Evolutionary conservation across 2,329 filamentous ascomycete species (phyloP).

Genomic region (Trichoderma pleuroti): DNA sequence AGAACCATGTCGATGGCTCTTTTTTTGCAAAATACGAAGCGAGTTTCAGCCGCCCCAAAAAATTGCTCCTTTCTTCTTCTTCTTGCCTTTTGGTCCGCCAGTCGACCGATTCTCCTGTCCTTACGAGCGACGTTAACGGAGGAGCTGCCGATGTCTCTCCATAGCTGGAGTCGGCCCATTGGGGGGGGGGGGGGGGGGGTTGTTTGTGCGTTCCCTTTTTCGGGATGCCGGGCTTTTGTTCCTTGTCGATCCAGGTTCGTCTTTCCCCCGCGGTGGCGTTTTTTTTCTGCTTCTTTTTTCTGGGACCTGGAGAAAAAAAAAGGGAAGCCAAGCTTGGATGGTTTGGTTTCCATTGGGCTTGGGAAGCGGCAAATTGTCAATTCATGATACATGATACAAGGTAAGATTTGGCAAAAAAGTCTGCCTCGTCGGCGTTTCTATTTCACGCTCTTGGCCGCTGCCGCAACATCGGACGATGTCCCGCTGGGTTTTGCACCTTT

Average conservation of each 20-base stretch:
- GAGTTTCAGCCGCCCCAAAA: background rate
- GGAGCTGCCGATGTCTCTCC: background rate
- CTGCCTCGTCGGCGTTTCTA: constrained; percentile 7
- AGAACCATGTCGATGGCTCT: background rate
- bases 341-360: background rate
- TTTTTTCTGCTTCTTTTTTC: no score
- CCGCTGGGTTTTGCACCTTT: background rate
- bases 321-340: background rate
- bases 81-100: background rate
- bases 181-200: no score
- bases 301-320: background rate
- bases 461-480: background rate
- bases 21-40: background rate
- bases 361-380: constrained; percentile 7
- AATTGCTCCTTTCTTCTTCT: no score
- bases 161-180: background rate
- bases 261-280: constrained; percentile 13
- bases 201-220: background rate
- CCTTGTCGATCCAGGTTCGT: background rate
- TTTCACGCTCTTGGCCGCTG: background rate
- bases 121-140: constrained; percentile 5
- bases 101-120: background rate
- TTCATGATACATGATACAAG: background rate
- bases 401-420: background rate
- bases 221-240: background rate